phyloP scores from a whole-genome alignment of 441 rosid species.

The Erysimum cheiri region DNA sequence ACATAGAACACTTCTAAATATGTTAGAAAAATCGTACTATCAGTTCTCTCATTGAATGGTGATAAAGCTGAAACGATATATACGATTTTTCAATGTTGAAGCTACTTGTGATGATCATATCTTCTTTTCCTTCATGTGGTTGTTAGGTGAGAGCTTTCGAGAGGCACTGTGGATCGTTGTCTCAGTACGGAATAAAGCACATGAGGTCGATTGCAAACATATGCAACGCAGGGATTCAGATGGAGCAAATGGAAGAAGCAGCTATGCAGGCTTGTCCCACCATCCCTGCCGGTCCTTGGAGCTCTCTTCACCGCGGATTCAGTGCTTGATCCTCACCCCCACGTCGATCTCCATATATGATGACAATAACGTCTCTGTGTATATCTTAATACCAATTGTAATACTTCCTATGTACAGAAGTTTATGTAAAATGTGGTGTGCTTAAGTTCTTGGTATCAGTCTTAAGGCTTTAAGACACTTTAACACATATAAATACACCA shows the following conservation, averaged over 20 bases:
- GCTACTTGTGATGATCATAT: slow-evolving; percentile 14
- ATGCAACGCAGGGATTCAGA: slow-evolving; percentile 74
- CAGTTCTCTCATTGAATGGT: neutral
- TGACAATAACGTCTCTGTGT: slow-evolving; percentile 10
- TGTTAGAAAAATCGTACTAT: neutral
- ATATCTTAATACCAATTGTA: slow-evolving; percentile 4
- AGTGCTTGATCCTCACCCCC: slow-evolving; percentile 30
- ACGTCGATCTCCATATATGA: slow-evolving; percentile 2
- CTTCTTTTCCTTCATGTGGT: slow-evolving; percentile 13
- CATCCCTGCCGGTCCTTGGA: slow-evolving; percentile 71
- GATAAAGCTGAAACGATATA: neutral
- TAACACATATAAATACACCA: neutral
- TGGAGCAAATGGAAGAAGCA: slow-evolving; percentile 72
- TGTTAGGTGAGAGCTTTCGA: slow-evolving; percentile 81
- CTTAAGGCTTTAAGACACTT: neutral
- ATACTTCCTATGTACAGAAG: slow-evolving; percentile 1
- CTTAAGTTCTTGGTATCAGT: neutral
- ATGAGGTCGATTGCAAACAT: slow-evolving; percentile 88
- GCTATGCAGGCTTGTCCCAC: slow-evolving; percentile 73
- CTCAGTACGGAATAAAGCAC: slow-evolving; percentile 92
- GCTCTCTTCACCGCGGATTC: slow-evolving; percentile 39
- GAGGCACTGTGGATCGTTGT: slow-evolving; percentile 74
- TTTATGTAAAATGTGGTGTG: neutral
- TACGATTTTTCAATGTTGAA: neutral
- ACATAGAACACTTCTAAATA: neutral